phyloP scores from a whole-genome alignment of 176 grass and related monocot genomes.

The Zea luxurians region DNA sequence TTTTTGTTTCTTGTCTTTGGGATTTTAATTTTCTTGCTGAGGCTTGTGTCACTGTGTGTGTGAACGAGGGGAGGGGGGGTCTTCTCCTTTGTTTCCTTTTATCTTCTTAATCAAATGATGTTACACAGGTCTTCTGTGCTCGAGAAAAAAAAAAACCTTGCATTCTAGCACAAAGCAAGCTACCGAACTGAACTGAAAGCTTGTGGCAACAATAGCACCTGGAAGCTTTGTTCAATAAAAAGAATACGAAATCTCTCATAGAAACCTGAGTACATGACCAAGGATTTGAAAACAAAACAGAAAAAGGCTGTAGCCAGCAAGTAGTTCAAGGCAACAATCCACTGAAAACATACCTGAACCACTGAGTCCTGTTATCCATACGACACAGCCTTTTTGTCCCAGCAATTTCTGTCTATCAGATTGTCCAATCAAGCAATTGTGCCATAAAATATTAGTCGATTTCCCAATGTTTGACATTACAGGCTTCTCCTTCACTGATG shows the following conservation, averaged over 20 bases:
- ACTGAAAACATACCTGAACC: slow-evolving; percentile 65
- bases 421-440: slow-evolving; percentile 70
- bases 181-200: slow-evolving; percentile 13
- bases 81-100: neutral
- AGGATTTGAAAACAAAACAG: neutral
- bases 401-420: slow-evolving; percentile 58
- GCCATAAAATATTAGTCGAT: slow-evolving; percentile 85
- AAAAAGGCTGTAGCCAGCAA: neutral
- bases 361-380: slow-evolving; percentile 94
- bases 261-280: slow-evolving; percentile 8
- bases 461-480: slow-evolving; percentile 65
- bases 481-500: slow-evolving; percentile 52
- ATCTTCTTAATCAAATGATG: neutral
- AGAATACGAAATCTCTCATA: neutral
- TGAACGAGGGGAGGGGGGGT: too few relatives aligned
- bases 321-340: neutral
- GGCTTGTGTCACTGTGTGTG: neutral
- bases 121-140: neutral
- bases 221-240: neutral
- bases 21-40: neutral
- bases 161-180: slow-evolving; percentile 8
- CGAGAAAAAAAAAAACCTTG: neutral
- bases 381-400: slow-evolving; percentile 80
- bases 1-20: neutral
- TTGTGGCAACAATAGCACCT: neutral